A percentile compares a stretch with the other conserved stretches of the same genome.
These are phyloP conservation scores for Globisporangium cystogenes DNA, from an alignment of 352 stramenopile genomes.

Conservation along the genomic window DNA sequence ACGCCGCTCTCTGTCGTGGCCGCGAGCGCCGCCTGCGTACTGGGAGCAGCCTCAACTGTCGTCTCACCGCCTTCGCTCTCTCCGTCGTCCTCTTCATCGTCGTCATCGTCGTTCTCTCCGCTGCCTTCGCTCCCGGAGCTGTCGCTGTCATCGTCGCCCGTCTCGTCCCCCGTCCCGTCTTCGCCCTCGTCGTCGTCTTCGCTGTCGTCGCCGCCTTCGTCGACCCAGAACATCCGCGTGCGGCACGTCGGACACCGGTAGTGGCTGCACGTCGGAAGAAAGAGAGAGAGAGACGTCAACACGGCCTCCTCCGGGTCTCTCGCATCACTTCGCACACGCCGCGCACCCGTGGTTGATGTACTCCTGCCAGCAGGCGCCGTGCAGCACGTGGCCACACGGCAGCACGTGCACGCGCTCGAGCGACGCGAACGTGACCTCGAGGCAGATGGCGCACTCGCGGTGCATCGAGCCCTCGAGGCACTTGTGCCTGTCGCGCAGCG, in stretches of 20 bases:
- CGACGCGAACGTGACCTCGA: slow-evolving; percentile 79
- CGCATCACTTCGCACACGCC: slow-evolving; percentile 5
- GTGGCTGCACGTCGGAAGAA: slow-evolving; percentile 11
- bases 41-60: not conserved
- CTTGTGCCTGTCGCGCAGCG: slow-evolving; percentile 63
- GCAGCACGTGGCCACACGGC: slow-evolving; percentile 70
- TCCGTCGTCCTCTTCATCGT: not conserved
- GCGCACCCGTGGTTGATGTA: slow-evolving; percentile 60
- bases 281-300: too few relatives aligned
- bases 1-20: slow-evolving; percentile 7
- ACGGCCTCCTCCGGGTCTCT: too few relatives aligned
- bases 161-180: slow-evolving; percentile 13
- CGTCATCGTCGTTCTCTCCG: not conserved
- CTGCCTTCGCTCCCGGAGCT: slow-evolving; percentile 6
- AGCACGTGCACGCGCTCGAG: slow-evolving; percentile 65
- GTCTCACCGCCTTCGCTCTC: not conserved
- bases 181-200: slow-evolving; percentile 13
- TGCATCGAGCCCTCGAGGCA: slow-evolving; percentile 80
- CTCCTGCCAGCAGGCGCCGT: slow-evolving; percentile 54
- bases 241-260: slow-evolving; percentile 68
- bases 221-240: slow-evolving; percentile 37
- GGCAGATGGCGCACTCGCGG: slow-evolving; percentile 75
- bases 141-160: not conserved
- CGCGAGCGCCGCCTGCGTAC: not conserved
- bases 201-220: slow-evolving; percentile 19